Evolutionary conservation across 2,329 filamentous ascomycete genomes (phyloP).

Genomic region (Neofusicoccum parvum): DNA sequence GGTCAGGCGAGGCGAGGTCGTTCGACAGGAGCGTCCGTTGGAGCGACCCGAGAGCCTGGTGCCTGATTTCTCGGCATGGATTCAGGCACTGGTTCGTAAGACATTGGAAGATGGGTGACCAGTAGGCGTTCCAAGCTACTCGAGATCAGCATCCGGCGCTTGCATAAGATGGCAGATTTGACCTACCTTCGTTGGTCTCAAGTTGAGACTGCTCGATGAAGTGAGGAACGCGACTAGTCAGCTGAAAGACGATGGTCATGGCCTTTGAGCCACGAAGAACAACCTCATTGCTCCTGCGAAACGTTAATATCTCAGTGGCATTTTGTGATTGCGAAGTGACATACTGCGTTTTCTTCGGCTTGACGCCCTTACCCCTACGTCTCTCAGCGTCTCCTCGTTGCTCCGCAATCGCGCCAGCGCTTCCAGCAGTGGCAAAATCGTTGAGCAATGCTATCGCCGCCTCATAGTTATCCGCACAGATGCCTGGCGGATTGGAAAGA

Average conservation of each 20-base stretch:
- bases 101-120: constrained; percentile 90
- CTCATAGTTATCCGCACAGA: constrained; percentile 96
- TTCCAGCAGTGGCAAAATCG: constrained; percentile 83
- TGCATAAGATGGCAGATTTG: not conserved
- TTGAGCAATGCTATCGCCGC: constrained; percentile 81
- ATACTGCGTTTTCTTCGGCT: constrained; percentile 59
- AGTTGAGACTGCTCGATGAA: constrained; percentile 93
- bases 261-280: constrained; percentile 79
- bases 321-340: constrained; percentile 26
- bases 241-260: constrained; percentile 76
- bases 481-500: constrained; percentile 72
- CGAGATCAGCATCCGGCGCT: constrained; percentile 21
- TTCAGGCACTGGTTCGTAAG: constrained; percentile 91
- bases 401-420: constrained; percentile 69
- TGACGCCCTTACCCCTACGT: constrained; percentile 56
- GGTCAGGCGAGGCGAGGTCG: constrained; percentile 78
- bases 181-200: constrained; percentile 76
- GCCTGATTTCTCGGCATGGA: constrained; percentile 87
- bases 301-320: not conserved
- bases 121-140: constrained; percentile 92
- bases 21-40: constrained; percentile 85
- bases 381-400: constrained; percentile 63
- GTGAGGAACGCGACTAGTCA: constrained; percentile 79
- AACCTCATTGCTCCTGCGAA: constrained; percentile 65
- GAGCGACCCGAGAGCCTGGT: constrained; percentile 82